Base-by-base conservation (phyloP, 257 asterid species). In the Verbena officinalis region DNA sequence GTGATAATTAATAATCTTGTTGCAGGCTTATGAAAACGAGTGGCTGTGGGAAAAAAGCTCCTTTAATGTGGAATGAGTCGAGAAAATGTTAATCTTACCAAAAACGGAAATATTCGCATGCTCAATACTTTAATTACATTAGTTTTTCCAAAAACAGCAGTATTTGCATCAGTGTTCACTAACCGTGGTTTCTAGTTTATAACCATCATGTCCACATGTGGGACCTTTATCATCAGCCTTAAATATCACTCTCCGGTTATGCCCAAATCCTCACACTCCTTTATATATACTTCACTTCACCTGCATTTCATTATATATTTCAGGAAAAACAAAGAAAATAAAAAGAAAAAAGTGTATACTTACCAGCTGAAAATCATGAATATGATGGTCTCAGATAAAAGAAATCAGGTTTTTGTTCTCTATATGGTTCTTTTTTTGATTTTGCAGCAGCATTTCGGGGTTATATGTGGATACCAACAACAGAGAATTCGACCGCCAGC, bases 21-120 rank as follows among this genome's bases (percentile, higher is more conserved):
- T 22, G 38, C 42, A 19, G 34, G 49, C 2, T 62, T 49, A 54
- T 68, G 48, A 19, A 50, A 59, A 50, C 44, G 73, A 64, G 77
- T 61, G 85, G 85, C 38, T 59, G 39, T 55, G 49, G 45, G 52
- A 9, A 38, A 38, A 9, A 55, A 59, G 42, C 19, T 69, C 69
- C 51, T 24, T 40, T 59, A 24, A 61, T 70, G 48, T 36, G 53
- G 69, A 74, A 57, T 14, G 53, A 45, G 64, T 43, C 51, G 48
- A 55, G 71, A 76, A 65, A 80, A 71, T 74, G 74, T 70, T 77
- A 62, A 70, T 75, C 70, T 80, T 75, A 30, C 80, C 79, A 51
- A 7, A 69, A 51, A 16, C 23, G 70, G 91, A 76, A 87, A 75
- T 76, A 84, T 80, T 84, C 87, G 62, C 80, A 80, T 55, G 80